Conservation (phyloP, 2,329 filamentous ascomycete genomes). For the Fonsecaea erecta region DNA sequence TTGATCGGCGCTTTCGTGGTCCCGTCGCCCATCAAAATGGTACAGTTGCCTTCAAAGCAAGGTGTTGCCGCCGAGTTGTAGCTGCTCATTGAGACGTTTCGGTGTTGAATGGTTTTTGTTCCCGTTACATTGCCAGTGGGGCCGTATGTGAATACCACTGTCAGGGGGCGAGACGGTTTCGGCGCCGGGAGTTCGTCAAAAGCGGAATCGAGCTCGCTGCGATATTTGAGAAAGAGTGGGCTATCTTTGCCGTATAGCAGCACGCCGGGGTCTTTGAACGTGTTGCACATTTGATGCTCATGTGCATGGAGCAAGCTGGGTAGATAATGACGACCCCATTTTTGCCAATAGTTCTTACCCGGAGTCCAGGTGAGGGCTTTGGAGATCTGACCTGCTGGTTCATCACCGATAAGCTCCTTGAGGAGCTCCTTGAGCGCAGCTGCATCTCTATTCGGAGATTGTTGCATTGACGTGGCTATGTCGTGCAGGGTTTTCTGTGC, state of each 20-base stretch:
- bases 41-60: conserved; percentile 60
- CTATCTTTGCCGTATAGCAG: conserved; percentile 59
- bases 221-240: conserved; percentile 58
- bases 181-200: conserved; percentile 44
- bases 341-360: conserved; percentile 45
- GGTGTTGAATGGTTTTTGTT: conserved; percentile 4
- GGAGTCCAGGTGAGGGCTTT: conserved; percentile 25
- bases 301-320: conserved; percentile 63
- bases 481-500: conserved; percentile 8
- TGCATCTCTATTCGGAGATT: conserved; percentile 8
- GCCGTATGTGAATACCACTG: conserved; percentile 15
- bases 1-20: conserved; percentile 46
- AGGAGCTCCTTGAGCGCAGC: conserved; percentile 45
- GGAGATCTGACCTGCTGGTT: conserved; percentile 41
- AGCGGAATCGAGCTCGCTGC: conserved; percentile 55
- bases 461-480: conserved; percentile 16
- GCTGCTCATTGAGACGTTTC: conserved; percentile 47
- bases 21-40: conserved; percentile 53
- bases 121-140: conserved; percentile 9
- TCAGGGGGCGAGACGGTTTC: conserved; percentile 34
- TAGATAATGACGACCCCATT: conserved; percentile 65
- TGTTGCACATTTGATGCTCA: conserved; percentile 62
- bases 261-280: conserved; percentile 66
- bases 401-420: conserved; percentile 53
- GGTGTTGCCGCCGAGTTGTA: conserved; percentile 52